phyloP scores from a whole-genome alignment of 2,329 filamentous ascomycete species.

The Curvularia verruculosa region DNA sequence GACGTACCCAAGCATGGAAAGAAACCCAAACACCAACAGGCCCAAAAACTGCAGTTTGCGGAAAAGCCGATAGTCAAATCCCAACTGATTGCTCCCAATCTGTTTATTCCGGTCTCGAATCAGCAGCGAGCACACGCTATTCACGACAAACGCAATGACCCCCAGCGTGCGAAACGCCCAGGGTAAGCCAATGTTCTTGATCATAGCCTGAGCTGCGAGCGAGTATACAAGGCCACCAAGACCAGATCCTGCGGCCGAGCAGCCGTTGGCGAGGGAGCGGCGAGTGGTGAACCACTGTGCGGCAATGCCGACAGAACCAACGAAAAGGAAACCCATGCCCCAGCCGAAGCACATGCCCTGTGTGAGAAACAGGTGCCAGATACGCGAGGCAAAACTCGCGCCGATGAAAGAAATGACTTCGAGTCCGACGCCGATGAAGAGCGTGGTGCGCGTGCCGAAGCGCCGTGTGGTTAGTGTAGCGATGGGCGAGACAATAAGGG shows the following conservation, averaged over 20 bases:
- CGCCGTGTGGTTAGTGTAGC: constrained; percentile 66
- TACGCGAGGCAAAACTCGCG: constrained; percentile 69
- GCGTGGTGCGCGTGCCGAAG: constrained; percentile 67
- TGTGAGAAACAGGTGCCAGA: constrained; percentile 77
- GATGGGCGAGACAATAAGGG: constrained; percentile 71
- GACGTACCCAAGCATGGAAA: constrained; percentile 75
- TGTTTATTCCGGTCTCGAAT: constrained; percentile 74
- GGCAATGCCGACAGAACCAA: constrained; percentile 69
- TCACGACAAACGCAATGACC: constrained; percentile 68
- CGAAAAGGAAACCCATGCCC: constrained; percentile 79
- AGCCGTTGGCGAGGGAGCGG: constrained; percentile 72
- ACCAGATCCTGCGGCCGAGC: constrained; percentile 72
- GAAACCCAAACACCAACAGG: constrained; percentile 70
- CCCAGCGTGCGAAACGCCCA: constrained; percentile 73
- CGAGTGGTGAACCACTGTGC: constrained; percentile 76
- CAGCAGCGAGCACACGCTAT: constrained; percentile 66
- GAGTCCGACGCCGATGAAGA: constrained; percentile 69
- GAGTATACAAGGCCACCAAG: constrained; percentile 76
- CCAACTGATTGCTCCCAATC: constrained; percentile 65
- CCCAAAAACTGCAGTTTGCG: constrained; percentile 67
- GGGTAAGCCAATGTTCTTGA: constrained; percentile 65
- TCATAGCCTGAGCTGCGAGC: constrained; percentile 71
- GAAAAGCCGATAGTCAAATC: constrained; percentile 70
- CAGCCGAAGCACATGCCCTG: constrained; percentile 80
- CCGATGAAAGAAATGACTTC: constrained; percentile 70